These are phyloP conservation scores for Pseudonitzschia multistriata DNA, from an alignment of 108 stramenopile genomes.

Conservation along the genomic window DNA sequence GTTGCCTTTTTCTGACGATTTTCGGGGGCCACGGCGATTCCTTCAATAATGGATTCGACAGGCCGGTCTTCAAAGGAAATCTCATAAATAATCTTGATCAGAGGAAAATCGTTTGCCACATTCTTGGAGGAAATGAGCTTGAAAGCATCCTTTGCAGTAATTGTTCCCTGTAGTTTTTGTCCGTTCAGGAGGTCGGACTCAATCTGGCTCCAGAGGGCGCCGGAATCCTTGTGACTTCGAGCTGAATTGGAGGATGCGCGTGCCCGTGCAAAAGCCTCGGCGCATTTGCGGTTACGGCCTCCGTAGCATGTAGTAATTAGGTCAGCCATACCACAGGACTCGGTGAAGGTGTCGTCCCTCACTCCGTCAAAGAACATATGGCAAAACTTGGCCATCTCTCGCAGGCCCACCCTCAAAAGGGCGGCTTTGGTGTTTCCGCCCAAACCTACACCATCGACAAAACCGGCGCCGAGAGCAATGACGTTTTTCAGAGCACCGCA, in stretches of 20 bases:
- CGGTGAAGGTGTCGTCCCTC: slow-evolving; percentile 79
- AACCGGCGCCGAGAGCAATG: slow-evolving; percentile 94
- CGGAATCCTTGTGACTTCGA: slow-evolving; percentile 9
- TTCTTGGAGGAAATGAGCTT: slow-evolving; percentile 56
- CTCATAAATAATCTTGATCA: slow-evolving; percentile 81
- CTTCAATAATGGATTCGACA: slow-evolving; percentile 62
- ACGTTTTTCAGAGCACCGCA: slow-evolving; percentile 98
- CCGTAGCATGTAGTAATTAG: slow-evolving; percentile 97
- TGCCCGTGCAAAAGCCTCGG: slow-evolving; percentile 82
- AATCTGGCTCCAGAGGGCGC: slow-evolving; percentile 56
- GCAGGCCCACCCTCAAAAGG: slow-evolving; percentile 82
- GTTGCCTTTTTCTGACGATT: background rate
- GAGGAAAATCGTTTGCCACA: slow-evolving; percentile 73
- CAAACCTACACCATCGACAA: slow-evolving; percentile 86
- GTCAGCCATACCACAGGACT: slow-evolving; percentile 96
- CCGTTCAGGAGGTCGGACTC: slow-evolving; percentile 86
- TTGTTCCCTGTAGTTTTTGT: slow-evolving; percentile 93
- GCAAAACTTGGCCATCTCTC: slow-evolving; percentile 92
- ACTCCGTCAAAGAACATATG: slow-evolving; percentile 79
- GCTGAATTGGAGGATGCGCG: slow-evolving; percentile 6
- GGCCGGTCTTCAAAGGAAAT: slow-evolving; percentile 74
- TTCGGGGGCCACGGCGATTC: slow-evolving; percentile 39
- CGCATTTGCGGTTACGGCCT: slow-evolving; percentile 93
- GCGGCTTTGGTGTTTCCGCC: slow-evolving; percentile 98
- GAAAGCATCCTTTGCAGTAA: slow-evolving; percentile 83